These are phyloP conservation scores for Pichia manshurica DNA, from an alignment of 805 yeast genomes.

Conservation along the genomic window DNA sequence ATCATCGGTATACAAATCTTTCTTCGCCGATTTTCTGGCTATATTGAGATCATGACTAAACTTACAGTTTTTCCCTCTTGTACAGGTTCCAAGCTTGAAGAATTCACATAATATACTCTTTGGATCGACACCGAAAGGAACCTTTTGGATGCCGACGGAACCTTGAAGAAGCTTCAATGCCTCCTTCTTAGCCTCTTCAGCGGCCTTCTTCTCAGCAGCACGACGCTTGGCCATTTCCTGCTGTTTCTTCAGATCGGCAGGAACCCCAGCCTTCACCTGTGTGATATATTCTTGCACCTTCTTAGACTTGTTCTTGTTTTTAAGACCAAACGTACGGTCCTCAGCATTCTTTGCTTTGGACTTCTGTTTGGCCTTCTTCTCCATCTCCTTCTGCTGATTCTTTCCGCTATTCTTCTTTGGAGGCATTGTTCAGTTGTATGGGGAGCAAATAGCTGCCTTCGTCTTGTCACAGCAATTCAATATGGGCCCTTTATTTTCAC, in stretches of 20 bases:
- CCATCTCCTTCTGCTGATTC: conserved; percentile 42
- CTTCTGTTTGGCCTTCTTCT: conserved; percentile 59
- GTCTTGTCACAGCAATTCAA: no score
- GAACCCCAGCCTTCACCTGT: conserved; percentile 62
- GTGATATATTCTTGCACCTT: conserved; percentile 72
- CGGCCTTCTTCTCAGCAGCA: conserved; percentile 86
- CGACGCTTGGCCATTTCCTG: conserved; percentile 54
- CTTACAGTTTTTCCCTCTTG: conserved; percentile 80
- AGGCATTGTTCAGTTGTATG: conserved; percentile 10
- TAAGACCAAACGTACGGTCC: conserved; percentile 91
- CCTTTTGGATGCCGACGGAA: conserved; percentile 67
- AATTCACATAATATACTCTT: conserved; percentile 86
- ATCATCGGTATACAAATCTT: conserved; percentile 86
- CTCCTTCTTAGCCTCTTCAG: conserved; percentile 83
- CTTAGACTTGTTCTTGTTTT: conserved; percentile 90
- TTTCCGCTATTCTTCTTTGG: conserved; percentile 55
- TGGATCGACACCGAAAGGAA: conserved; percentile 97
- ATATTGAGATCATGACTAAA: conserved; percentile 84
- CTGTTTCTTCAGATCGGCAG: conserved; percentile 36
- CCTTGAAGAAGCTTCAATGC: conserved; percentile 72
- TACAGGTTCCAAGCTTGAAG: conserved; percentile 81
- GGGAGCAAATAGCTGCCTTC: no score
- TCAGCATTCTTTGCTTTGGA: conserved; percentile 59
- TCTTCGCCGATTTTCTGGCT: conserved; percentile 85
- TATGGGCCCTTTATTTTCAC: no score